Conservation (phyloP, 1,139 yeast genomes). For the Insectozyma bohioensis region DNA sequence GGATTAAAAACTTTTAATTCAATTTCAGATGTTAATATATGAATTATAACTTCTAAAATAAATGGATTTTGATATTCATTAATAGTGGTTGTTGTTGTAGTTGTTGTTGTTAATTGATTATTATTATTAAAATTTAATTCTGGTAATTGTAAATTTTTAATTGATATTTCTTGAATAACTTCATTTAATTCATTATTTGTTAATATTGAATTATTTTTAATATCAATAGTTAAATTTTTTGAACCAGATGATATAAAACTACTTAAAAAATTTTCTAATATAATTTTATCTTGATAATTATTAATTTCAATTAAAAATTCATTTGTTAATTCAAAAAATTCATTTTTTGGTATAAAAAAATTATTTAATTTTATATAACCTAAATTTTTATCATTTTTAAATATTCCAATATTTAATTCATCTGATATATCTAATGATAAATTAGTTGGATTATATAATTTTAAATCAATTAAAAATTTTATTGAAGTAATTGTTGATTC, state of each 20-base stretch:
- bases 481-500: slow-evolving; percentile 22
- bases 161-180: slow-evolving; percentile 18
- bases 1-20: slow-evolving; percentile 56
- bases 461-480: slow-evolving; percentile 30
- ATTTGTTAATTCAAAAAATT: slow-evolving; percentile 16
- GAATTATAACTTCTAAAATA: slow-evolving; percentile 48
- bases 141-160: slow-evolving; percentile 1
- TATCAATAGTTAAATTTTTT: slow-evolving; percentile 11
- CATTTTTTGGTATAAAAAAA: slow-evolving; percentile 19
- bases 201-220: slow-evolving; percentile 15
- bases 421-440: slow-evolving; percentile 22
- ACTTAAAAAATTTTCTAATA: slow-evolving; percentile 17
- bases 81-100: too few relatives aligned
- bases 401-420: slow-evolving; percentile 20
- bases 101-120: too few relatives aligned
- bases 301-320: slow-evolving; percentile 14
- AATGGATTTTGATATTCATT: slow-evolving; percentile 10
- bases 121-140: slow-evolving; percentile 1
- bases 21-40: slow-evolving; percentile 50
- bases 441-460: slow-evolving; percentile 37
- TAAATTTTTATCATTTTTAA: slow-evolving; percentile 18
- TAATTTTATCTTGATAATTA: slow-evolving; percentile 11
- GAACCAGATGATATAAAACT: slow-evolving; percentile 13
- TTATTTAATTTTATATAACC: slow-evolving; percentile 18
- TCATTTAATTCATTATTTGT: slow-evolving; percentile 17